Evolutionary conservation across 1,284 basidiomycete species (phyloP).

Genomic region (Irpex sp.): DNA sequence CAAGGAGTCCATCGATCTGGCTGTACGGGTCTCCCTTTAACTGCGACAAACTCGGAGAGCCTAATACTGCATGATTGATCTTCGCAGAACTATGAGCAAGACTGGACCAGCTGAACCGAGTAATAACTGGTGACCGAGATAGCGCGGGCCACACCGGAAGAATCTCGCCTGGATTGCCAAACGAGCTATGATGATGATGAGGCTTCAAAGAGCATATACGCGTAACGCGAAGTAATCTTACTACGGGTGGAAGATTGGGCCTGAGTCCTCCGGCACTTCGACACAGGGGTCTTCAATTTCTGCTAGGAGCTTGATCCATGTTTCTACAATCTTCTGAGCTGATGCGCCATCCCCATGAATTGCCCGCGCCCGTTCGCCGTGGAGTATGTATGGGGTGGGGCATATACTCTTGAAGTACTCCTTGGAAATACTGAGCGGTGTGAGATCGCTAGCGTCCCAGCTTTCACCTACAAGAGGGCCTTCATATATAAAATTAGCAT

Average conservation of each 20-base stretch:
- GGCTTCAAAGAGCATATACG: neutral
- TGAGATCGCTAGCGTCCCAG: slow-evolving; percentile 27
- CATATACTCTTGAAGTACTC: slow-evolving; percentile 36
- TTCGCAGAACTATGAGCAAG: slow-evolving; percentile 33
- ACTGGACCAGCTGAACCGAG: slow-evolving; percentile 37
- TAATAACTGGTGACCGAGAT: slow-evolving; percentile 32
- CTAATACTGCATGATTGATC: slow-evolving; percentile 30
- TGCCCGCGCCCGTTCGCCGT: slow-evolving; percentile 20
- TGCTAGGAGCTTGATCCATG: slow-evolving; percentile 31
- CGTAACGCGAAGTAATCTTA: slow-evolving; percentile 15
- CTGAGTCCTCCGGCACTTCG: slow-evolving; percentile 23
- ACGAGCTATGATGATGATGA: slow-evolving; percentile 10
- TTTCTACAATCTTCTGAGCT: slow-evolving; percentile 26
- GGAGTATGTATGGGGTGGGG: slow-evolving; percentile 28
- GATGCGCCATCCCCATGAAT: slow-evolving; percentile 17
- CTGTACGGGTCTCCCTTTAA: slow-evolving; percentile 17
- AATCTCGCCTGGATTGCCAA: slow-evolving; percentile 20
- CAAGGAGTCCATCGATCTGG: slow-evolving; percentile 39
- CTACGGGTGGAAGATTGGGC: slow-evolving; percentile 30
- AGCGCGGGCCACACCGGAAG: slow-evolving; percentile 35
- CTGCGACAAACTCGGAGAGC: slow-evolving; percentile 16
- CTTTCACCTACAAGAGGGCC: slow-evolving; percentile 38
- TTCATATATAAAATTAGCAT: slow-evolving; percentile 11
- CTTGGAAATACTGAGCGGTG: slow-evolving; percentile 32
- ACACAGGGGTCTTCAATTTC: slow-evolving; percentile 33